Evolutionary conservation across 1,284 basidiomycete species (phyloP).

Genomic region (Amylostereum areolatum): DNA sequence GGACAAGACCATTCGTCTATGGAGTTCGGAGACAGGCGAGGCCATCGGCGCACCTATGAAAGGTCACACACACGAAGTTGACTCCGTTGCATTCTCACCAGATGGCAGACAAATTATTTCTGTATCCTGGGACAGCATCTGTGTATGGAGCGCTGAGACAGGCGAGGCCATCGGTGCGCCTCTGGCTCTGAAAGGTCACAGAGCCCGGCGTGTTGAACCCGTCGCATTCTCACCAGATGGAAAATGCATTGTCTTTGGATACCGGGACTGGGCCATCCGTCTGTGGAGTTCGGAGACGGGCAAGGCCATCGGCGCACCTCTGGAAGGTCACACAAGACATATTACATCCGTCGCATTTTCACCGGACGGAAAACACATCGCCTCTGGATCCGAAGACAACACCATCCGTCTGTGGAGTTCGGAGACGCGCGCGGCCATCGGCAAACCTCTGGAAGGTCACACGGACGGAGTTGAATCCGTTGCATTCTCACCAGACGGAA

Average conservation of each 20-base stretch:
- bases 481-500: constrained; percentile 19
- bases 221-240: too few species aligned
- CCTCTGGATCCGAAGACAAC: constrained; percentile 14
- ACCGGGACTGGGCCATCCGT: too few species aligned
- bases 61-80: constrained; percentile 7
- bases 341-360: constrained; percentile 15
- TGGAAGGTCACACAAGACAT: constrained; percentile 9
- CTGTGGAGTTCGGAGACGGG: neutral
- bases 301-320: neutral
- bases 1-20: constrained; percentile 3
- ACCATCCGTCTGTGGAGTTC: constrained; percentile 19
- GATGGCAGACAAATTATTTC: constrained; percentile 1
- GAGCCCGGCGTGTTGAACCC: too few species aligned
- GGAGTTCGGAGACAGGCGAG: neutral
- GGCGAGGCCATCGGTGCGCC: neutral
- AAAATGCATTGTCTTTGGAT: too few species aligned
- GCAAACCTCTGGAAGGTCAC: constrained; percentile 11
- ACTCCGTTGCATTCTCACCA: constrained; percentile 7
- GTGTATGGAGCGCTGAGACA: constrained; percentile 7
- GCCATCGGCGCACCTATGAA: neutral
- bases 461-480: constrained; percentile 11
- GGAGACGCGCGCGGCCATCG: constrained; percentile 2
- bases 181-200: neutral
- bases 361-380: constrained; percentile 13
- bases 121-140: constrained; percentile 1